Evolutionary conservation across 2,329 filamentous ascomycete species (phyloP).

Genomic region (Cladophialophora psammophila): DNA sequence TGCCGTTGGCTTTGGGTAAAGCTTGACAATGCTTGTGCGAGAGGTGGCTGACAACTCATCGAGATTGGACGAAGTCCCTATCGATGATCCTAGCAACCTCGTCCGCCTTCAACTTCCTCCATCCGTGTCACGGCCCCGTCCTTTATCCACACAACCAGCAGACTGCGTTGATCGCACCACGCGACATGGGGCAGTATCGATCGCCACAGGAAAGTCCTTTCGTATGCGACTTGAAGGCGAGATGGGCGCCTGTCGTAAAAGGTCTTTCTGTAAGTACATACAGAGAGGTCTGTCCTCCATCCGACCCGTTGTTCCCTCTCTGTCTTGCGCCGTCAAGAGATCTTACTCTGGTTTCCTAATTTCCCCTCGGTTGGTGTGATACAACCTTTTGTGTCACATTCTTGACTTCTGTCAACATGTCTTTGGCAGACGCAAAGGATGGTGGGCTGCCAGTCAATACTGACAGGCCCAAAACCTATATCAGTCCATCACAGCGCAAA

Average conservation of each 20-base stretch:
- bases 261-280: neutral
- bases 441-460: constrained; percentile 18
- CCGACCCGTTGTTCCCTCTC: neutral
- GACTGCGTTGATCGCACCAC: constrained; percentile 10
- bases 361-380: neutral
- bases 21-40: constrained; percentile 18
- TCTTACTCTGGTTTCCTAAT: neutral
- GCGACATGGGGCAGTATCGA: constrained; percentile 17
- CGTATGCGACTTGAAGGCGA: neutral
- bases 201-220: constrained; percentile 1
- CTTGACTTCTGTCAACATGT: constrained; percentile 12
- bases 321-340: neutral
- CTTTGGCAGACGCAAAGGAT: constrained; percentile 15
- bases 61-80: neutral
- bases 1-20: constrained; percentile 15
- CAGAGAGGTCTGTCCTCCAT: neutral
- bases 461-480: constrained; percentile 7
- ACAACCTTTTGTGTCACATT: neutral
- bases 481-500: constrained; percentile 30
- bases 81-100: neutral
- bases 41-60: neutral
- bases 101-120: neutral
- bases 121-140: neutral
- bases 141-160: neutral
- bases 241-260: constrained; percentile 7